Evolutionary conservation across 1,284 basidiomycete species (phyloP), one percentile per base, ranked within the genome.

Genomic region (Moesziomyces parantarcticus): DNA sequence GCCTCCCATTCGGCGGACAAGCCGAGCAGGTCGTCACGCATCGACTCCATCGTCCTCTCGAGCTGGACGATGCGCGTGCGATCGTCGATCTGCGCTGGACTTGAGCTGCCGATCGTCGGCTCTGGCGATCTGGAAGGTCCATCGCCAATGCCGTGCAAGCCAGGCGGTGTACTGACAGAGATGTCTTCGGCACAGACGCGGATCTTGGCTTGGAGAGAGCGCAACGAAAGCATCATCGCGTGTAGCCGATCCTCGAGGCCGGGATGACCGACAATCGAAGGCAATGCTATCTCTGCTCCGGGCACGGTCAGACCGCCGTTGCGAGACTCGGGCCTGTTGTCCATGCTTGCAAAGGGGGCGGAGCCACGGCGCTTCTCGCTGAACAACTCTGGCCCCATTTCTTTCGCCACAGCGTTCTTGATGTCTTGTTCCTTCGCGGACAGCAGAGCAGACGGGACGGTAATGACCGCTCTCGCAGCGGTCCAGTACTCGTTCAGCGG

Each of bases 201-300:
- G 36, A 83, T 70, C 68, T 83, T 83, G 58, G 77, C 74, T 58
- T 83, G 82, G 26, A 83, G 50, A n/a, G 81, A 72, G 18, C 82
- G 78, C 9, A 83, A 73, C n/a, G 67, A 58, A 5, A 73, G 59
- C 32, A 68, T 78, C 69, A 83, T 79, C 21, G 75, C 71, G 7
- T 58, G 36, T 10, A 76, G 61, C n/a, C 74, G 77, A 45, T 82
- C 78, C 25, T 79, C 72, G 22, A 82, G 48, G 9, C 79, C 78
- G 1, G 63, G 58, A 45, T 79, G 75, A 1, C 61, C 54, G 6
- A 40, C 20, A 34, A 67, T 34, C 3, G 56, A 56, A 21, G 21
- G 14, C 10, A 32, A 5, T 49, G 25, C 36, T 0, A 41, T 20
- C 18, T 46, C 46, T 16, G 32, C 49, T 20, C n/a, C 16, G 13